phyloP scores from a whole-genome alignment of 306 rosid genomes.

The Comarum palustre region DNA sequence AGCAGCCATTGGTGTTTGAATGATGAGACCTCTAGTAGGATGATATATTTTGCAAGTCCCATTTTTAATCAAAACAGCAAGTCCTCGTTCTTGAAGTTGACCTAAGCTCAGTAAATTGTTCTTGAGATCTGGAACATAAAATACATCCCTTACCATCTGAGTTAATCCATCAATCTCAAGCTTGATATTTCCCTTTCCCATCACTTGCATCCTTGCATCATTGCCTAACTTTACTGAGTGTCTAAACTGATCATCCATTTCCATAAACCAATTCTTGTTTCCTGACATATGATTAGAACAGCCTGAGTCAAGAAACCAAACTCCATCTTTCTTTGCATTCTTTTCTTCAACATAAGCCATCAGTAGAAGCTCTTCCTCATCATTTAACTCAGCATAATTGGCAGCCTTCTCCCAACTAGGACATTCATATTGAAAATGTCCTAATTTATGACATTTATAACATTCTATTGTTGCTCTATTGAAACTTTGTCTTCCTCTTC shows the following conservation, averaged over 20 bases:
- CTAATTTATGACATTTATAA: too few relatives aligned
- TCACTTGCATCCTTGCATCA: neutral
- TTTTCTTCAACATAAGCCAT: neutral
- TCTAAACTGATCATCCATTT: neutral
- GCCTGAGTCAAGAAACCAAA: neutral
- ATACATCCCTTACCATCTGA: neutral
- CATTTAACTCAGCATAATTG: neutral
- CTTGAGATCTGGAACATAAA: neutral
- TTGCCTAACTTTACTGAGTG: slow-evolving; percentile 4
- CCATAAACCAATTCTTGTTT: neutral
- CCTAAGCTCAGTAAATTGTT: neutral
- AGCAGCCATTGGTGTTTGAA: neutral
- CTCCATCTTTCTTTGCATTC: neutral
- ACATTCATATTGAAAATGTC: neutral
- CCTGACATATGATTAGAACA: slow-evolving; percentile 9
- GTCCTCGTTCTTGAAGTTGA: neutral
- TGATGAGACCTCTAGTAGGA: neutral
- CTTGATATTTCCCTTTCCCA: neutral
- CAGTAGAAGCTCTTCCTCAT: neutral
- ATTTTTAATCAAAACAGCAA: neutral
- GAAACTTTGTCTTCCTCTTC: neutral
- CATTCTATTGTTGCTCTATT: neutral
- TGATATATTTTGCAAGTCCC: neutral
- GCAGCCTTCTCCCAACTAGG: neutral
- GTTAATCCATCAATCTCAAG: neutral